Conservation (phyloP, 495 filamentous ascomycete genomes). For the Glarea lozoyensis region DNA sequence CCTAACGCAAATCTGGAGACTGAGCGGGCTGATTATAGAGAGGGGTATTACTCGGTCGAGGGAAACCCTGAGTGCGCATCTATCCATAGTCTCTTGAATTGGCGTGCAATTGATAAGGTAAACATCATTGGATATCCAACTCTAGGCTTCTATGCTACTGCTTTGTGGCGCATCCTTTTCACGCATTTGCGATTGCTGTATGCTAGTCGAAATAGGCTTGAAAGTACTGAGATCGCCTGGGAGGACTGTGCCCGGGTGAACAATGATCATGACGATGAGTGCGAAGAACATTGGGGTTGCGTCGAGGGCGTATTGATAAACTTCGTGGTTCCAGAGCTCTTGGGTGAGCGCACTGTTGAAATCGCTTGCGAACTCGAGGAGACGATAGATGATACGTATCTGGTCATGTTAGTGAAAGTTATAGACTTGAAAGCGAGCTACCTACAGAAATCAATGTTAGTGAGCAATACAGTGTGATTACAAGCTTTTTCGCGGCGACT, state of each 20-base stretch:
- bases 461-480: slow-evolving; percentile 30
- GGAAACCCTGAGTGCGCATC: too few relatives aligned
- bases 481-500: slow-evolving; percentile 14
- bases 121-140: too few relatives aligned
- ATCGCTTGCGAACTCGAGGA: slow-evolving; percentile 42
- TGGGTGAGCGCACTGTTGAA: slow-evolving; percentile 22
- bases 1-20: too few relatives aligned
- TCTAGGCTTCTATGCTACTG: not conserved
- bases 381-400: slow-evolving; percentile 46
- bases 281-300: slow-evolving; percentile 45
- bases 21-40: too few relatives aligned
- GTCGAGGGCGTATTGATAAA: slow-evolving; percentile 38
- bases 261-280: slow-evolving; percentile 33
- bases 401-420: not conserved
- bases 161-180: not conserved
- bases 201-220: too few relatives aligned
- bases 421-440: not conserved
- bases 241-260: slow-evolving; percentile 39
- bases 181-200: not conserved
- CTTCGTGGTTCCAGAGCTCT: slow-evolving; percentile 37
- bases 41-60: too few relatives aligned
- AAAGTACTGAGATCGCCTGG: not conserved
- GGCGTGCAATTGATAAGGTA: too few relatives aligned
- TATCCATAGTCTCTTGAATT: too few relatives aligned
- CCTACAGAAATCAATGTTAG: slow-evolving; percentile 31